Percentiles rank a stretch among this genome's conserved stretches.
phyloP scores from a whole-genome alignment of 495 filamentous ascomycete species.

The Penicillium desertorum region DNA sequence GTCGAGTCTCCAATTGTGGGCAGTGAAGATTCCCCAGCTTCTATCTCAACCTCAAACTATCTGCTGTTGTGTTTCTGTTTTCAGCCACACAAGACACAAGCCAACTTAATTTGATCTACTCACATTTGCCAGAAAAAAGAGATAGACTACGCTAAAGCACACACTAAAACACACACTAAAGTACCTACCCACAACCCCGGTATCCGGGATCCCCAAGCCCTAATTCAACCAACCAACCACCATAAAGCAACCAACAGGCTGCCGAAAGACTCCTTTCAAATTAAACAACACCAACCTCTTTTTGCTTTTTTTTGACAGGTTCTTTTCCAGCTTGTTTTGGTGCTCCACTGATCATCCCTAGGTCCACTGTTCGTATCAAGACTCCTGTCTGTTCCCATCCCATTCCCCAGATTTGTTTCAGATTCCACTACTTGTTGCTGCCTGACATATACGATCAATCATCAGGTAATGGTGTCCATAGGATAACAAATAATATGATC shows the following conservation, averaged over 20 bases:
- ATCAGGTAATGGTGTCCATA: neutral
- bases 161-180: neutral
- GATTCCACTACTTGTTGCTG: neutral
- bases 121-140: neutral
- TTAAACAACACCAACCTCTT: slow-evolving; percentile 9
- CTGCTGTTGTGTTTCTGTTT: neutral
- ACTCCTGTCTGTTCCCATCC: slow-evolving; percentile 1
- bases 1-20: neutral
- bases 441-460: neutral
- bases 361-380: slow-evolving; percentile 5
- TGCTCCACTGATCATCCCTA: slow-evolving; percentile 3
- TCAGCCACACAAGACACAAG: neutral
- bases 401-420: slow-evolving; percentile 18
- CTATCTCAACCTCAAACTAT: neutral
- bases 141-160: neutral
- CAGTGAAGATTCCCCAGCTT: neutral
- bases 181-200: slow-evolving; percentile 4
- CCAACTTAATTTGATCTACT: neutral
- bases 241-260: slow-evolving; percentile 4
- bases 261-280: slow-evolving; percentile 8
- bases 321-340: neutral
- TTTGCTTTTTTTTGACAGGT: slow-evolving; percentile 4
- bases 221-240: slow-evolving; percentile 10
- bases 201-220: slow-evolving; percentile 4
- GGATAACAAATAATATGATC: neutral